Conservation (phyloP, 1,139 yeast species). For the Dujonia santamariae region DNA sequence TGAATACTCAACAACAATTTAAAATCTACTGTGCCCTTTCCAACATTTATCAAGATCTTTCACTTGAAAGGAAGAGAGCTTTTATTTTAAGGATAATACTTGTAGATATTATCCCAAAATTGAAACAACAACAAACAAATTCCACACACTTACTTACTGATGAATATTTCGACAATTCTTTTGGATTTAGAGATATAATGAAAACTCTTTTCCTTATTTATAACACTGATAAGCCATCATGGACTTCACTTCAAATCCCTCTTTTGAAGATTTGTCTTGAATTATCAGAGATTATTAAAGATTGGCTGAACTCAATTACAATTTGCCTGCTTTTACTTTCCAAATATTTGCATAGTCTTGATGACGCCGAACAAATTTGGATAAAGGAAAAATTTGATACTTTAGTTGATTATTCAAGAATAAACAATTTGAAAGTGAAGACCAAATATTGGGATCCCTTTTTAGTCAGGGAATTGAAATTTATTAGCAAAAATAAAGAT, state of each 20-base stretch:
- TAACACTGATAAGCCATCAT: conserved; percentile 38
- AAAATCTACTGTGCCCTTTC: conserved; percentile 67
- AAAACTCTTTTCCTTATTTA: conserved; percentile 40
- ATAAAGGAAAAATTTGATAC: conserved; percentile 26
- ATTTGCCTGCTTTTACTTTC: conserved; percentile 54
- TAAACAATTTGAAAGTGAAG: conserved; percentile 15
- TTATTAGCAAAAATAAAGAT: conserved; percentile 22
- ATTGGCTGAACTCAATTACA: conserved; percentile 42
- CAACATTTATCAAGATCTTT: conserved; percentile 58
- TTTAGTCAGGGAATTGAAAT: conserved; percentile 51
- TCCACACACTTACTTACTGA: conserved; percentile 6
- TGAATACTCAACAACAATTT: conserved; percentile 54
- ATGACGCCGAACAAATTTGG: conserved; percentile 34
- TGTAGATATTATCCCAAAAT: conserved; percentile 46
- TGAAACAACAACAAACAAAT: conserved; percentile 14
- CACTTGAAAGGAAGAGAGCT: conserved; percentile 64
- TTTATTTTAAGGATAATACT: conserved; percentile 64
- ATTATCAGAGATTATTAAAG: conserved; percentile 50
- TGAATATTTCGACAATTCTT: conserved; percentile 1
- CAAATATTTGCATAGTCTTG: conserved; percentile 48
- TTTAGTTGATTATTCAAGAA: conserved; percentile 17
- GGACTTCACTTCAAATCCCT: conserved; percentile 60
- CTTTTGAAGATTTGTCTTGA: conserved; percentile 54
- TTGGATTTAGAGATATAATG: conserved; percentile 28
- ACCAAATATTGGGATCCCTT: conserved; percentile 70